These are phyloP conservation scores for Sphagnum contortum DNA, from an alignment of 225 moss, liverwort and hornwort species.

Conservation along the genomic window DNA sequence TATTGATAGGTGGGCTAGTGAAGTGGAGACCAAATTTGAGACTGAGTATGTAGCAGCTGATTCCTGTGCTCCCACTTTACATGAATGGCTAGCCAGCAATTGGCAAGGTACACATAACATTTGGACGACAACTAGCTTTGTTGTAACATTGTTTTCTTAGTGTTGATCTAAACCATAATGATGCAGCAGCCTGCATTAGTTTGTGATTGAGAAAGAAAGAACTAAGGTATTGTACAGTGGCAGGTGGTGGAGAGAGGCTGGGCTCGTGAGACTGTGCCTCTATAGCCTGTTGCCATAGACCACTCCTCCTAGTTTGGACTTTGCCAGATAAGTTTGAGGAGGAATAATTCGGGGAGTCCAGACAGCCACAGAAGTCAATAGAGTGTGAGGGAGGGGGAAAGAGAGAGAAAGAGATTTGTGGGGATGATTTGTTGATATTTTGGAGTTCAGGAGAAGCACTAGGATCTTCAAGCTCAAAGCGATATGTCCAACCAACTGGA, in stretches of 20 bases:
- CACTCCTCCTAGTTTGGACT: no score
- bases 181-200: no score
- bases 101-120: constrained; percentile 37
- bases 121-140: not conserved
- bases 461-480: constrained; percentile 40
- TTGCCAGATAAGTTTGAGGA: not conserved
- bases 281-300: no score
- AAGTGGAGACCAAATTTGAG: constrained; percentile 49
- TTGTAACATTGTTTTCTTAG: not conserved
- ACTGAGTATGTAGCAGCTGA: constrained; percentile 43
- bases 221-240: not conserved
- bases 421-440: constrained; percentile 6
- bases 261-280: no score
- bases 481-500: constrained; percentile 52
- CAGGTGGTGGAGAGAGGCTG: not conserved
- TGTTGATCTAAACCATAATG: no score
- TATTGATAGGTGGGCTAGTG: constrained; percentile 33
- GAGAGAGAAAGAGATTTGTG: no score
- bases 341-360: not conserved
- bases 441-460: constrained; percentile 44
- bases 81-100: constrained; percentile 61
- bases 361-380: no score
- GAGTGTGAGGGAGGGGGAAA: no score
- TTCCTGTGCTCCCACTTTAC: constrained; percentile 44
- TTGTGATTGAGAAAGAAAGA: no score